These are phyloP conservation scores for Arthromyces matolae DNA, from an alignment of 768 basidiomycete species.

Conservation along the genomic window DNA sequence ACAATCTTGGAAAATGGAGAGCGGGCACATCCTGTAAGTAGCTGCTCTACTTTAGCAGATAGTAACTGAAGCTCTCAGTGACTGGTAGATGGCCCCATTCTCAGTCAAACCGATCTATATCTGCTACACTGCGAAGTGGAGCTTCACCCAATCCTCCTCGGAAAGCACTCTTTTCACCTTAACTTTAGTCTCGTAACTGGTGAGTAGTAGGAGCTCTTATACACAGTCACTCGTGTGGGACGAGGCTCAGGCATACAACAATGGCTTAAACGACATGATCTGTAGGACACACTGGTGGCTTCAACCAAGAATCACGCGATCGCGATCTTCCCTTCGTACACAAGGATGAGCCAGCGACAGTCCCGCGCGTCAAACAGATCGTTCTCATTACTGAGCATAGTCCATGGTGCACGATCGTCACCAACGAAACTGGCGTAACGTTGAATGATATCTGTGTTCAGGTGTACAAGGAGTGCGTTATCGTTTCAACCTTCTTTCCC, in stretches of 20 bases:
- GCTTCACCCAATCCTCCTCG: conserved; percentile 68
- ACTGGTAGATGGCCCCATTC: conserved; percentile 67
- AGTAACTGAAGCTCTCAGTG: neutral
- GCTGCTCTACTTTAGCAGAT: neutral
- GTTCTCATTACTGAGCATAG: conserved; percentile 55
- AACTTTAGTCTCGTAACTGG: conserved; percentile 71
- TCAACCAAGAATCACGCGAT: conserved; percentile 56
- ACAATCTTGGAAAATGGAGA: conserved; percentile 40
- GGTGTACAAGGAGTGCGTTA: conserved; percentile 73
- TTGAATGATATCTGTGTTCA: conserved; percentile 67
- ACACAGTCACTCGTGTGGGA: neutral
- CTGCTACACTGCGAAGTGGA: conserved; percentile 67
- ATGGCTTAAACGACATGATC: no score
- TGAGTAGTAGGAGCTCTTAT: conserved; percentile 22
- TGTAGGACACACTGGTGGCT: conserved; percentile 58
- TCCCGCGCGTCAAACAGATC: conserved; percentile 60
- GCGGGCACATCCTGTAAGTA: conserved; percentile 41
- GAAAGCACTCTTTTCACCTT: conserved; percentile 52
- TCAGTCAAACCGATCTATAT: conserved; percentile 79
- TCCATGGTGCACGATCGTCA: conserved; percentile 78
- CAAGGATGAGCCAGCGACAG: conserved; percentile 64
- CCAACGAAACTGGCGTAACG: conserved; percentile 71
- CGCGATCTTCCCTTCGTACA: conserved; percentile 50
- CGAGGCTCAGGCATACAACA: no score
- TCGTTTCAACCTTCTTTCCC: neutral